These are phyloP conservation scores for Aureobasidium namibiae DNA, from an alignment of 2,329 filamentous ascomycete species.

Conservation along the genomic window DNA sequence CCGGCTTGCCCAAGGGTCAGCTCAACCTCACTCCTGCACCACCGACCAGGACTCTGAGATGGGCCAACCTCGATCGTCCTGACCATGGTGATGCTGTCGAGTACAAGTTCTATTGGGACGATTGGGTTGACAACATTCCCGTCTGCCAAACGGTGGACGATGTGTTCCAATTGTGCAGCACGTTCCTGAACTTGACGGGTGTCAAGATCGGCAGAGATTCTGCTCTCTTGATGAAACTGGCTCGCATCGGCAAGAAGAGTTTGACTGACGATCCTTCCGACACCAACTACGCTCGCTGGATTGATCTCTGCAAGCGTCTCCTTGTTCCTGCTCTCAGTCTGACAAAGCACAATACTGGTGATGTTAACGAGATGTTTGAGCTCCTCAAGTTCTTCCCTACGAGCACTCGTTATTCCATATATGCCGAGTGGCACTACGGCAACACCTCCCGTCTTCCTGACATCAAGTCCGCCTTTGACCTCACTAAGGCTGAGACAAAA, in stretches of 20 bases:
- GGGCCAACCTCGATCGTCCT: constrained; percentile 73
- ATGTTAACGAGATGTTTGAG: constrained; percentile 79
- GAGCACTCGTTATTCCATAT: constrained; percentile 73
- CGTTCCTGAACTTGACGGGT: constrained; percentile 76
- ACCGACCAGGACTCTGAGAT: constrained; percentile 63
- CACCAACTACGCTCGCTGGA: constrained; percentile 69
- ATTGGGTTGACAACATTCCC: constrained; percentile 90
- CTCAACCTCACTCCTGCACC: constrained; percentile 52
- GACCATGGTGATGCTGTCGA: constrained; percentile 64
- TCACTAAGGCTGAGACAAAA: constrained; percentile 69
- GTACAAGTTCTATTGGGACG: constrained; percentile 94
- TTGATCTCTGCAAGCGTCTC: constrained; percentile 71
- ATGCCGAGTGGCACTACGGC: constrained; percentile 86
- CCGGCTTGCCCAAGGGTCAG: constrained; percentile 59
- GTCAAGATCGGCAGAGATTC: constrained; percentile 84
- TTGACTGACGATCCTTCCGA: constrained; percentile 61
- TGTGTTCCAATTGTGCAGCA: constrained; percentile 76
- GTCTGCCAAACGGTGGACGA: constrained; percentile 87
- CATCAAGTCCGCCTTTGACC: constrained; percentile 69
- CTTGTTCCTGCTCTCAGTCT: constrained; percentile 85
- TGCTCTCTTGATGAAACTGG: constrained; percentile 67
- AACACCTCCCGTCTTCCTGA: constrained; percentile 67
- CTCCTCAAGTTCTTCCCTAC: constrained; percentile 72
- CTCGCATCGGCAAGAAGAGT: constrained; percentile 75
- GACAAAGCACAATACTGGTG: constrained; percentile 72